Evolutionary conservation across 1,284 basidiomycete genomes (phyloP).

Genomic region (Abortiporus biennis): DNA sequence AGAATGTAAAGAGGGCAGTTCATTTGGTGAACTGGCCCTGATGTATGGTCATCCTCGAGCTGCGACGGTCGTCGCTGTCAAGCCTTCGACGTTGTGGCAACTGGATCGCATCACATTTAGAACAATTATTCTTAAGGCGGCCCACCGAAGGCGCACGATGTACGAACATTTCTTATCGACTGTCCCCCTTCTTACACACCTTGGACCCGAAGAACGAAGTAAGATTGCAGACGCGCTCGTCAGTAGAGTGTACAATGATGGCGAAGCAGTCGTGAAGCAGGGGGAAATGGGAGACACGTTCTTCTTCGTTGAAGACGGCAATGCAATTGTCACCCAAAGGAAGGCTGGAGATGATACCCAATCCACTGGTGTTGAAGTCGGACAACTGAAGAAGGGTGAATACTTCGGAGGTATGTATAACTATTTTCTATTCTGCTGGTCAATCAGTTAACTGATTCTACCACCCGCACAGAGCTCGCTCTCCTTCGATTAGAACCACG

Average conservation of each 20-base stretch:
- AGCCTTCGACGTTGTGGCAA: slow-evolving; percentile 87
- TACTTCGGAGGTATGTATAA: slow-evolving; percentile 89
- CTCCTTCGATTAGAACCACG: slow-evolving; percentile 83
- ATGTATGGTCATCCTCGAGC: slow-evolving; percentile 98
- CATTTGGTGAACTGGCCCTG: slow-evolving; percentile 94
- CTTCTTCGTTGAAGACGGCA: slow-evolving; percentile 94
- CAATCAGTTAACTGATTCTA: background rate
- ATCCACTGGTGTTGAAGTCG: slow-evolving; percentile 63
- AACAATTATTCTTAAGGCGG: slow-evolving; percentile 90
- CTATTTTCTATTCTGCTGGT: background rate
- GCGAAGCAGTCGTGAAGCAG: slow-evolving; percentile 83
- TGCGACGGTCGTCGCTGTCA: slow-evolving; percentile 86
- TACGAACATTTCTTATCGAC: slow-evolving; percentile 93
- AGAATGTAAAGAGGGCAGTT: slow-evolving; percentile 80
- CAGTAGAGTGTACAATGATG: slow-evolving; percentile 77
- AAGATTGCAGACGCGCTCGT: slow-evolving; percentile 96
- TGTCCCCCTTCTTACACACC: slow-evolving; percentile 84
- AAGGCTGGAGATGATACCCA: slow-evolving; percentile 56
- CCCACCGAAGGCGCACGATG: slow-evolving; percentile 86
- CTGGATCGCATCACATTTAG: slow-evolving; percentile 97
- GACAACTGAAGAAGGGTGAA: slow-evolving; percentile 81
- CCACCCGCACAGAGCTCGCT: slow-evolving; percentile 59
- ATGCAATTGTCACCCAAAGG: slow-evolving; percentile 82
- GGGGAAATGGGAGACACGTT: slow-evolving; percentile 97
- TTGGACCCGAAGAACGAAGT: slow-evolving; percentile 85